phyloP scores from a whole-genome alignment of 108 stramenopile species.

The Epithemia pelagica region DNA sequence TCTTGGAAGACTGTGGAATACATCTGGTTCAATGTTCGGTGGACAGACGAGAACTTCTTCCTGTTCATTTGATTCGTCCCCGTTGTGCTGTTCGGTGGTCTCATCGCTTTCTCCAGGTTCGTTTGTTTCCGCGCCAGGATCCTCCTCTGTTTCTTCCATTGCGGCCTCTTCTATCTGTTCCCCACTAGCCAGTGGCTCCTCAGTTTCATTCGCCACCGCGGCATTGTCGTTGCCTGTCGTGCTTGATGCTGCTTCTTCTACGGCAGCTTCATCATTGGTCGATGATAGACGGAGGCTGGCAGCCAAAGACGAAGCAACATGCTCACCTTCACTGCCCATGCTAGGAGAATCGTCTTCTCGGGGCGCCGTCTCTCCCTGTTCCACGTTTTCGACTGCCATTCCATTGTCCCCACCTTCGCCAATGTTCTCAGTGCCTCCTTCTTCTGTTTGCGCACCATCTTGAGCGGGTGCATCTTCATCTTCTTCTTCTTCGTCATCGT shows the following conservation, averaged over 20 bases:
- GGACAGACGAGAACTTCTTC: constrained; percentile 67
- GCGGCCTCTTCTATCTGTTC: constrained; percentile 9
- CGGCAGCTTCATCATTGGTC: constrained; percentile 2
- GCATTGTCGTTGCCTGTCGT: constrained; percentile 5
- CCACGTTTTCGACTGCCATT: neutral
- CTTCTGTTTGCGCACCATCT: constrained; percentile 9
- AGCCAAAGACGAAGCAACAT: constrained; percentile 46
- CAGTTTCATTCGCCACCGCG: constrained; percentile 2
- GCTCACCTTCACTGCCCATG: constrained; percentile 26
- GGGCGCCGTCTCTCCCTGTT: neutral
- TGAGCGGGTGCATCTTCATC: constrained; percentile 4
- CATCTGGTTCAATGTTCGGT: constrained; percentile 84
- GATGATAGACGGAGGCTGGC: constrained; percentile 48
- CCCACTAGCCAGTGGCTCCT: neutral
- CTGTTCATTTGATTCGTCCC: constrained; percentile 12
- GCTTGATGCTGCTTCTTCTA: neutral
- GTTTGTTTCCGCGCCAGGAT: neutral
- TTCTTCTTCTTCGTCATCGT: constrained; percentile 7
- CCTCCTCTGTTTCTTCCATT: constrained; percentile 6
- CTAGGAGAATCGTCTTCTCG: neutral
- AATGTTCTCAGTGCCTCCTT: neutral
- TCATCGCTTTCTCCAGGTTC: neutral
- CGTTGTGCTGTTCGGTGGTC: constrained; percentile 5
- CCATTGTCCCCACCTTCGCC: neutral
- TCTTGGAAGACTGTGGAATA: constrained; percentile 79